Evolutionary conservation across 805 yeast genomes (phyloP).

Genomic region (Saitoella complicata): DNA sequence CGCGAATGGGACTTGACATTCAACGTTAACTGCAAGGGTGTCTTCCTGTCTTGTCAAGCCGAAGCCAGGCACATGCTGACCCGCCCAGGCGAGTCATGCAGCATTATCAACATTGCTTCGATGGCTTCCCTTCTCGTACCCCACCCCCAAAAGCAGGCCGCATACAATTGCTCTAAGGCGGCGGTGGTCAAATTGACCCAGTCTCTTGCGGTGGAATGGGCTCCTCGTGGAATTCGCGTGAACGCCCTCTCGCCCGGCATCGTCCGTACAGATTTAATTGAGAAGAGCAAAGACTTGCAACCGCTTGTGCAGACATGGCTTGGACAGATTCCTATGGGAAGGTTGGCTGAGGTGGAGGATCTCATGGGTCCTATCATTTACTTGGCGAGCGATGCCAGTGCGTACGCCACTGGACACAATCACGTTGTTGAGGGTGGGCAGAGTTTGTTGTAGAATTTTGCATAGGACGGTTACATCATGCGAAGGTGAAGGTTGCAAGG

Average conservation of each 20-base stretch:
- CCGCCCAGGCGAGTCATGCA: slow-evolving; percentile 5
- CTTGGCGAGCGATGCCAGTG: slow-evolving; percentile 32
- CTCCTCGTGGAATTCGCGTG: slow-evolving; percentile 31
- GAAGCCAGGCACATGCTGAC: slow-evolving; percentile 39
- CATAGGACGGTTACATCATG: no score
- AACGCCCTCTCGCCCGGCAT: slow-evolving; percentile 37
- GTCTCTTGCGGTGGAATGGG: slow-evolving; percentile 40
- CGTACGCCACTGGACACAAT: slow-evolving; percentile 31
- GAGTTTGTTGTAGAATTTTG: no score
- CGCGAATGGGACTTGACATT: slow-evolving; percentile 7
- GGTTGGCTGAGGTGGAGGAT: slow-evolving; percentile 39
- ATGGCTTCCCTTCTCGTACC: slow-evolving; percentile 39
- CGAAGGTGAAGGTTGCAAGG: no score
- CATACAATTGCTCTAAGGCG: slow-evolving; percentile 40
- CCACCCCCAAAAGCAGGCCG: slow-evolving; percentile 37
- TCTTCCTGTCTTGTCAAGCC: slow-evolving; percentile 30
- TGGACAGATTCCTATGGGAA: slow-evolving; percentile 31
- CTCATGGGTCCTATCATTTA: slow-evolving; percentile 35
- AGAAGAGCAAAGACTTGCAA: slow-evolving; percentile 31
- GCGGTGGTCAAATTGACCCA: slow-evolving; percentile 36
- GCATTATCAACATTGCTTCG: slow-evolving; percentile 32
- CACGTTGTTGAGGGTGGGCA: no score
- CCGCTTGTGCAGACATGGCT: slow-evolving; percentile 33
- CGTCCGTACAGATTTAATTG: slow-evolving; percentile 32
- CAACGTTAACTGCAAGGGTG: slow-evolving; percentile 7